phyloP scores from a whole-genome alignment of 73 alveolate genomes.

The Tetrahymena thermophila region DNA sequence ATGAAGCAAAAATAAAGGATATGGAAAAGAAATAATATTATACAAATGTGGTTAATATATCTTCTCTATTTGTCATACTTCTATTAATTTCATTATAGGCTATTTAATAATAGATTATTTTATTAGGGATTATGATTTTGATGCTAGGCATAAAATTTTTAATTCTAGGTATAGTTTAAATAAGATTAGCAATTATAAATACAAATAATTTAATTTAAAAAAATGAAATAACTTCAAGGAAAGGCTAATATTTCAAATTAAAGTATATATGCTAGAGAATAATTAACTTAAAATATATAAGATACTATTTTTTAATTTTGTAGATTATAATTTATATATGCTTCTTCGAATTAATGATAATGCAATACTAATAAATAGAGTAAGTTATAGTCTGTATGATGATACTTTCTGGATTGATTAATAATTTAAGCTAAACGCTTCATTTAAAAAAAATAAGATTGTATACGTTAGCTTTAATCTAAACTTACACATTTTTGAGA shows the following conservation, averaged over 20 bases:
- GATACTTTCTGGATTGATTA: not conserved
- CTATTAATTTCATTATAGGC: not conserved
- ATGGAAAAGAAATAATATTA: too few relatives aligned
- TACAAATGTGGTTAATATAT: too few relatives aligned
- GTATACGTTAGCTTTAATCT: not conserved
- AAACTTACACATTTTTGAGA: not conserved
- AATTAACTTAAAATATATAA: too few relatives aligned
- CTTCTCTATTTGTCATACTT: not conserved
- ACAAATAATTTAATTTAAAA: too few relatives aligned
- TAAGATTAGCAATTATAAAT: not conserved
- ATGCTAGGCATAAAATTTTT: not conserved
- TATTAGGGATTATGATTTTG: not conserved
- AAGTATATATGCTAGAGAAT: not conserved
- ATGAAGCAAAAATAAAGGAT: not conserved
- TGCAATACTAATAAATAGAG: not conserved
- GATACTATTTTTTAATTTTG: not conserved
- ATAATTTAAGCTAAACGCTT: not conserved
- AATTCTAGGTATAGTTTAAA: not conserved
- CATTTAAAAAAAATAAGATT: not conserved
- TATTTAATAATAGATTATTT: too few relatives aligned
- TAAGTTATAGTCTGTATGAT: not conserved
- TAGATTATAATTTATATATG: not conserved
- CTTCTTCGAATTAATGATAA: not conserved
- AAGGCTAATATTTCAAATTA: not conserved
- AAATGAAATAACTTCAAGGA: not conserved